A percentile compares a stretch with the other conserved stretches of the same genome.
Evolutionary conservation across 2,329 filamentous ascomycete genomes (phyloP).

Genomic region (Botrytis pseudocinerea): DNA sequence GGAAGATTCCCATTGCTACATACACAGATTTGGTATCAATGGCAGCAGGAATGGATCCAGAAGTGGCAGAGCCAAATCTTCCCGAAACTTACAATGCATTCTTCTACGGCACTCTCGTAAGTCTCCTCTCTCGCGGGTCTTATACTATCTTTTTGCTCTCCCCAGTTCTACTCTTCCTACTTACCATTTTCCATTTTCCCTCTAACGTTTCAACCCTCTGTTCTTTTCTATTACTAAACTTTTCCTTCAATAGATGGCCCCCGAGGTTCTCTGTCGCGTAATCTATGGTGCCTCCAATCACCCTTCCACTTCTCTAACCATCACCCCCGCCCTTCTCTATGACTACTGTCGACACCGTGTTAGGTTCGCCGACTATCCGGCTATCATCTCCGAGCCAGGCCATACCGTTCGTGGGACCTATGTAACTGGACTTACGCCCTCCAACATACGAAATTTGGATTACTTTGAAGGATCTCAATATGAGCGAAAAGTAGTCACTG

Average conservation of each 20-base stretch:
- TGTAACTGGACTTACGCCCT: slow-evolving; percentile 75
- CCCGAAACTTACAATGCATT: slow-evolving; percentile 29
- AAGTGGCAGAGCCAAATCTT: slow-evolving; percentile 26
- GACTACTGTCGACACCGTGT: slow-evolving; percentile 73
- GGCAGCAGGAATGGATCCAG: background rate
- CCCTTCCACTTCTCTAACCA: slow-evolving; percentile 52
- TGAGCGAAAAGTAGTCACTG: slow-evolving; percentile 53
- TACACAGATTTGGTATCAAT: background rate
- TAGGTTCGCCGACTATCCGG: slow-evolving; percentile 73
- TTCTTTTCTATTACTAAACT: background rate
- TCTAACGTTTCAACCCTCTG: slow-evolving; percentile 2
- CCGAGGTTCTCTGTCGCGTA: slow-evolving; percentile 81
- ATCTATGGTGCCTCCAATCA: slow-evolving; percentile 57
- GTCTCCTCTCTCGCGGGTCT: background rate
- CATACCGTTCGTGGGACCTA: slow-evolving; percentile 71
- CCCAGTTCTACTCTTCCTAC: background rate
- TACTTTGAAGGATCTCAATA: slow-evolving; percentile 81
- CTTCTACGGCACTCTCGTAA: slow-evolving; percentile 32
- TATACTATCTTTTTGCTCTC: background rate
- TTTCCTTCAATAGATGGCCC: slow-evolving; percentile 63
- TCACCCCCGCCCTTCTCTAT: slow-evolving; percentile 74
- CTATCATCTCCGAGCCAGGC: slow-evolving; percentile 59
- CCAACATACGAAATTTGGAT: slow-evolving; percentile 75
- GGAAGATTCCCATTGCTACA: background rate
- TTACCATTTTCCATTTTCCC: background rate